A percentile compares a stretch with the other conserved stretches of the same genome.
Evolutionary conservation across 1,284 basidiomycete genomes (phyloP).

Genomic region (Irpex rosettiformis): DNA sequence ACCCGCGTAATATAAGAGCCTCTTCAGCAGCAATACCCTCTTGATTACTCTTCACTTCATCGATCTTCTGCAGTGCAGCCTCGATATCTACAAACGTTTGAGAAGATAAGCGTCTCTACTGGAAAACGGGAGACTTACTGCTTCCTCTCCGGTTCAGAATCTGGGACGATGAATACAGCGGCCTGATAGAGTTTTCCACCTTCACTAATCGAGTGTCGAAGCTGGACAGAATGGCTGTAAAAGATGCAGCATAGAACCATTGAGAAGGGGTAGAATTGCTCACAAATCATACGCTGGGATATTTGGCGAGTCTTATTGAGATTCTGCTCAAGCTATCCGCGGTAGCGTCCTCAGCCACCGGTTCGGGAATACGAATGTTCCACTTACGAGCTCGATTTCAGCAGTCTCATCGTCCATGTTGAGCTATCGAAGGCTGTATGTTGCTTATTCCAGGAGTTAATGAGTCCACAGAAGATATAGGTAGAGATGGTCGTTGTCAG

Average conservation of each 20-base stretch:
- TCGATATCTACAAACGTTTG: conserved; percentile 60
- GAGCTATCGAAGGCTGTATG: not conserved
- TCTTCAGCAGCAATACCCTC: conserved; percentile 78
- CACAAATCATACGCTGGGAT: conserved; percentile 79
- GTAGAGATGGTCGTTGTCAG: not conserved
- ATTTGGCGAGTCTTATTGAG: conserved; percentile 79
- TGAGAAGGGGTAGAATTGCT: conserved; percentile 22
- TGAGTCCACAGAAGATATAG: not conserved
- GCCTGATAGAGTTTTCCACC: conserved; percentile 77
- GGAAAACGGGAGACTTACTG: conserved; percentile 42
- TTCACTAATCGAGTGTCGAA: conserved; percentile 75
- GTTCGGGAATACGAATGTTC: not conserved
- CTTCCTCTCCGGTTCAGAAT: conserved; percentile 64
- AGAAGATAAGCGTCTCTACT: not conserved
- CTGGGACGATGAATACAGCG: conserved; percentile 71
- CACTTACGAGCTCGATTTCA: conserved; percentile 67
- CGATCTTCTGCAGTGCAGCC: conserved; percentile 69
- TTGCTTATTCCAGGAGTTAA: not conserved
- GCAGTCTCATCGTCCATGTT: conserved; percentile 74
- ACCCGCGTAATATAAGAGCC: conserved; percentile 74
- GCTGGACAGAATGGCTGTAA: conserved; percentile 68
- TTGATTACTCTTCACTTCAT: conserved; percentile 70
- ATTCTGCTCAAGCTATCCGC: conserved; percentile 74
- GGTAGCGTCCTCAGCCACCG: not conserved
- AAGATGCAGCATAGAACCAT: conserved; percentile 6